phyloP scores from a whole-genome alignment of 179 eudicot genomes.

The Spinacia oleracea region DNA sequence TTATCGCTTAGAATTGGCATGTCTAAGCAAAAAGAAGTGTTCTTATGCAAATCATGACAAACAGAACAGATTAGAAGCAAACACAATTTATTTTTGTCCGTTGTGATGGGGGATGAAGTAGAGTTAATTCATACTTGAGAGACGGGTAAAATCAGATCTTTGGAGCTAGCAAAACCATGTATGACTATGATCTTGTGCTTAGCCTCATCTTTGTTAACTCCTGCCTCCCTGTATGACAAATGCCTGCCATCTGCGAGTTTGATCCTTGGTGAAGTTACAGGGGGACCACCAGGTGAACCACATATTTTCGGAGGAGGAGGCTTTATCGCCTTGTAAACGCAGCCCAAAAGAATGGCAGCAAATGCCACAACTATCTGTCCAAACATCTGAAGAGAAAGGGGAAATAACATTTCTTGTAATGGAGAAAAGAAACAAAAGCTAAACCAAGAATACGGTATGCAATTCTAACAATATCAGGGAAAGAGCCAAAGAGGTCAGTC shows the following conservation, averaged over 20 bases:
- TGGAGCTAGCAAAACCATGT: conserved; percentile 85
- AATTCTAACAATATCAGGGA: no score
- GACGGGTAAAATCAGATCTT: conserved; percentile 54
- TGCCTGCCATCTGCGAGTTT: conserved; percentile 74
- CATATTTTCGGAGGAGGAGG: conserved; percentile 42
- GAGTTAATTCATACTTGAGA: conserved; percentile 50
- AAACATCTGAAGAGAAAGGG: conserved; percentile 26
- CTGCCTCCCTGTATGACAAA: conserved; percentile 74
- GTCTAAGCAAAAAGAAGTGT: background rate
- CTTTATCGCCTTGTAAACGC: conserved; percentile 31
- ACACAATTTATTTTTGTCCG: background rate
- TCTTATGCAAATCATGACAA: background rate
- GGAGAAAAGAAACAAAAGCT: background rate
- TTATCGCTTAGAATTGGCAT: background rate
- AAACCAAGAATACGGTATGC: no score
- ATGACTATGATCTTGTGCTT: conserved; percentile 61
- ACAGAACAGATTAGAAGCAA: background rate
- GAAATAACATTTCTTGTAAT: background rate
- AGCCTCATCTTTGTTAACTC: conserved; percentile 69
- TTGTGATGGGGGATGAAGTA: background rate
- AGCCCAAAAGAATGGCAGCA: conserved; percentile 21
- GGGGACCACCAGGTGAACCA: conserved; percentile 46
- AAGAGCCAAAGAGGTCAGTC: no score
- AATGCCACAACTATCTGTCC: conserved; percentile 25
- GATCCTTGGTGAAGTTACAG: conserved; percentile 49